Evolutionary conservation across 148 eudicot genomes (phyloP).

Genomic region (Dianthus caryophyllus): DNA sequence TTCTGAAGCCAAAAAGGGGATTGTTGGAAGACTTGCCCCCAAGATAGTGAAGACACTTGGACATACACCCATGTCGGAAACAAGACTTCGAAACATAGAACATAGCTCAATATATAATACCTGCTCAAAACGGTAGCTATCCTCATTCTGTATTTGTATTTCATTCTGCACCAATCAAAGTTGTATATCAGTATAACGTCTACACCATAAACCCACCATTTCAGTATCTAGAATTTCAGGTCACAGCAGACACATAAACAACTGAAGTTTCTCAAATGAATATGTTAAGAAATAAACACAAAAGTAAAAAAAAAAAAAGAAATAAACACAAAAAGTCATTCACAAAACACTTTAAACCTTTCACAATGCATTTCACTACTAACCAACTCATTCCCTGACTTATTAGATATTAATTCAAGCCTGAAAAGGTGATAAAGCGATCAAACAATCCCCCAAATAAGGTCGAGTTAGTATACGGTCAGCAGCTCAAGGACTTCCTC

Average conservation of each 20-base stretch:
- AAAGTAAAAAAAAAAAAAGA: too few species aligned
- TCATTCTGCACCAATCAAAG: constrained; percentile 68
- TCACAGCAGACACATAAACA: constrained; percentile 5
- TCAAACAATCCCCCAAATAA: too few species aligned
- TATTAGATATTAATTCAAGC: too few species aligned
- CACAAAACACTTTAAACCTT: too few species aligned
- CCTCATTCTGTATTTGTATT: constrained; percentile 76
- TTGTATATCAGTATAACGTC: background rate
- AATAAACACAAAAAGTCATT: too few species aligned
- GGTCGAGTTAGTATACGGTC: too few species aligned
- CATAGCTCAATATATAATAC: constrained; percentile 29
- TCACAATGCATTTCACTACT: too few species aligned
- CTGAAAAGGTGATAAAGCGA: too few species aligned
- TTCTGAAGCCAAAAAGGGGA: background rate
- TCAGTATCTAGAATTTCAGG: background rate
- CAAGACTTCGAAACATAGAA: background rate
- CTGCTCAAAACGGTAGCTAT: constrained; percentile 93
- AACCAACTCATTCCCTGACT: too few species aligned
- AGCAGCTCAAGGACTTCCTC: too few species aligned
- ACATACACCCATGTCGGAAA: background rate
- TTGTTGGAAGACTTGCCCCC: background rate
- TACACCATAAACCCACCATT: background rate
- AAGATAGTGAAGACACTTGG: background rate
- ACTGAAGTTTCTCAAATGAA: background rate
- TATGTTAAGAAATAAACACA: background rate